Percentiles rank a stretch among this genome's conserved stretches.
Evolutionary conservation across 345 rosid genomes (phyloP).

Genomic region (Camelina hispida): DNA sequence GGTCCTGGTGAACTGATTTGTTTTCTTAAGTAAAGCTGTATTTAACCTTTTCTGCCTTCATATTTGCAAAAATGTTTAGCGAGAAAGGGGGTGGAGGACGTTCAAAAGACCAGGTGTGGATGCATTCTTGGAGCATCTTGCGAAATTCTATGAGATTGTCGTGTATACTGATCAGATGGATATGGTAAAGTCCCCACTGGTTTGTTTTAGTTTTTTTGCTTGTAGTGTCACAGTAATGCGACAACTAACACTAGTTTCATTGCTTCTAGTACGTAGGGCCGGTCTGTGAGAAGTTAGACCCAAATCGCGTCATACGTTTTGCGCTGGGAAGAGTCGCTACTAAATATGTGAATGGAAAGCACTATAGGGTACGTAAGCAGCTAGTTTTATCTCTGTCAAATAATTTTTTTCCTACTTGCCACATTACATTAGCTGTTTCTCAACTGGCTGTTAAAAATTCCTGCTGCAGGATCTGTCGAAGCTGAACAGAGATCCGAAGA

Average conservation of each 20-base stretch:
- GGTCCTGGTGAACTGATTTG: background rate
- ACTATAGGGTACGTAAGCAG: slow-evolving; percentile 69
- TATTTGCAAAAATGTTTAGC: slow-evolving; percentile 49
- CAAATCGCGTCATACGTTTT: slow-evolving; percentile 59
- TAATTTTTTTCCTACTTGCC: background rate
- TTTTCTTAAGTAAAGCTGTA: background rate
- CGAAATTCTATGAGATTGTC: slow-evolving; percentile 78
- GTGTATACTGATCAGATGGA: slow-evolving; percentile 83
- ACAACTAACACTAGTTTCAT: slow-evolving; percentile 18
- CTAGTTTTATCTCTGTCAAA: slow-evolving; percentile 12
- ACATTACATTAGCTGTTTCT: slow-evolving; percentile 19
- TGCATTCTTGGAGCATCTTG: slow-evolving; percentile 92
- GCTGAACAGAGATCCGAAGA: slow-evolving; percentile 88
- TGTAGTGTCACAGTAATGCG: slow-evolving; percentile 5
- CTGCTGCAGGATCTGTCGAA: slow-evolving; percentile 89
- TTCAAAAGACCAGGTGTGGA: slow-evolving; percentile 98
- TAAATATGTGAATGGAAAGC: slow-evolving; percentile 88
- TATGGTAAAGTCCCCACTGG: slow-evolving; percentile 57
- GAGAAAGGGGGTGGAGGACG: slow-evolving; percentile 99
- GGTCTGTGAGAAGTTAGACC: slow-evolving; percentile 85
- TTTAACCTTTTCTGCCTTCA: slow-evolving; percentile 11
- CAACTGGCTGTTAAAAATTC: slow-evolving; percentile 18
- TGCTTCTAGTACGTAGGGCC: slow-evolving; percentile 76
- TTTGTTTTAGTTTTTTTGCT: background rate
- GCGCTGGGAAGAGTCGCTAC: slow-evolving; percentile 80